phyloP scores from a whole-genome alignment of 768 basidiomycete species.

The Lactarius hengduanensis region DNA sequence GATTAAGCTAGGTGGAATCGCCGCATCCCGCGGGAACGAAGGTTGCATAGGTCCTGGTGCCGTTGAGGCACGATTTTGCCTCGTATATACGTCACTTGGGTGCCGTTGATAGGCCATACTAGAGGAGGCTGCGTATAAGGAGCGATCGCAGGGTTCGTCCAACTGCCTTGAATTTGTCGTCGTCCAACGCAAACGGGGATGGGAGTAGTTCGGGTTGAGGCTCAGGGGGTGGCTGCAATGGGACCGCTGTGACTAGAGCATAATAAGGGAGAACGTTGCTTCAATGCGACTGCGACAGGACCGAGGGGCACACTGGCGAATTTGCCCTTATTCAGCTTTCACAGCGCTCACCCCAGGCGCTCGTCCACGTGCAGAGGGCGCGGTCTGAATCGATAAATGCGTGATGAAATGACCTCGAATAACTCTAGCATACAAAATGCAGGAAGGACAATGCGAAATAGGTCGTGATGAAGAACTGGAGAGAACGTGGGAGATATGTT shows the following conservation, averaged over 20 bases:
- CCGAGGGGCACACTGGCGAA: neutral
- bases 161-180: neutral
- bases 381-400: neutral
- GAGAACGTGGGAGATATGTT: slow-evolving; percentile 16
- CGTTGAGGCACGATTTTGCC: slow-evolving; percentile 16
- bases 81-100: neutral
- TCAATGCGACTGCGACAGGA: slow-evolving; percentile 2
- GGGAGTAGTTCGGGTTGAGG: neutral
- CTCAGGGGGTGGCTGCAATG: neutral
- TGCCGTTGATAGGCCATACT: slow-evolving; percentile 1
- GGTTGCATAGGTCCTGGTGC: neutral
- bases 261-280: slow-evolving; percentile 2
- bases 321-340: slow-evolving; percentile 14
- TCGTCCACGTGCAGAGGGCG: neutral
- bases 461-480: slow-evolving; percentile 13
- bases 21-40: neutral
- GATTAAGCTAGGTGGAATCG: slow-evolving; percentile 17
- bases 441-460: slow-evolving; percentile 18
- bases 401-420: slow-evolving; percentile 16
- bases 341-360: slow-evolving; percentile 1
- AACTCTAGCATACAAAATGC: slow-evolving; percentile 29
- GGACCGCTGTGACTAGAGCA: neutral
- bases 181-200: neutral
- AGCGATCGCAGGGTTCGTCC: neutral
- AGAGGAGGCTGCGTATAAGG: neutral